Base-by-base conservation (phyloP, 345 rosid genomes). In the Lumnitzera littorea region DNA sequence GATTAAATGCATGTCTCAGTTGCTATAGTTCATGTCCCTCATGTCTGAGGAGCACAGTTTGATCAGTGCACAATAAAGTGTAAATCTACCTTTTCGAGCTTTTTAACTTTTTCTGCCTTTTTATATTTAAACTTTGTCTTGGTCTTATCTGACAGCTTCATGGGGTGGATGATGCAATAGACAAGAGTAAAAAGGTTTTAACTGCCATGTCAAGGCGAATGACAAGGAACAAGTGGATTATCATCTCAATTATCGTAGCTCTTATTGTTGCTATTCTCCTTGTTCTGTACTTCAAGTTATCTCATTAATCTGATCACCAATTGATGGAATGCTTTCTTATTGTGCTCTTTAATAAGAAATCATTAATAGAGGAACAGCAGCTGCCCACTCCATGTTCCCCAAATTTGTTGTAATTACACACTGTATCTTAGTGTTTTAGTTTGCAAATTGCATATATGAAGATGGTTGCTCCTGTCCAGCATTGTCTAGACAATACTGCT, bases 91-190 rank as follows among this genome's bases (percentile, higher is more conserved):
- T 48, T 12, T 47, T 53, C 50, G 12, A 11, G 49, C 23, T 16
- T 24, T 50, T 62, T 24, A 7, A 49, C 56, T 58, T 46, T 27
- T 31, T 15, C 24, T 43, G 12, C 11, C 6, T 52, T 43, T 53
- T 50, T 24, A 20, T 20, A 20, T 20, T 20, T 20, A 20, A 29
- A 25, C 62, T 46, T 31, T 49, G 17, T 11, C 17, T 52, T 50
- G 51, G 60, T 55, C 46, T 41, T 50, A 20, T 63, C 24, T 23
- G 62, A 71, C 80, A 91, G 95, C 89, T 86, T 66, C 86, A 82
- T 13, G 89, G 89, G 53, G 96, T 91, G 11, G 96, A 91, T 63
- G 90, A 78, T 67, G 87, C 91, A 71, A 80, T 89, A n/a, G 85
- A 84, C 74, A 84, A 87, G 86, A 91, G 96, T 59, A 85, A 89